Evolutionary conservation across 371 early-diverging fungal genomes (phyloP), one percentile per base, ranked within the genome.

Genomic region (Dipsacomyces acuminosporus): DNA sequence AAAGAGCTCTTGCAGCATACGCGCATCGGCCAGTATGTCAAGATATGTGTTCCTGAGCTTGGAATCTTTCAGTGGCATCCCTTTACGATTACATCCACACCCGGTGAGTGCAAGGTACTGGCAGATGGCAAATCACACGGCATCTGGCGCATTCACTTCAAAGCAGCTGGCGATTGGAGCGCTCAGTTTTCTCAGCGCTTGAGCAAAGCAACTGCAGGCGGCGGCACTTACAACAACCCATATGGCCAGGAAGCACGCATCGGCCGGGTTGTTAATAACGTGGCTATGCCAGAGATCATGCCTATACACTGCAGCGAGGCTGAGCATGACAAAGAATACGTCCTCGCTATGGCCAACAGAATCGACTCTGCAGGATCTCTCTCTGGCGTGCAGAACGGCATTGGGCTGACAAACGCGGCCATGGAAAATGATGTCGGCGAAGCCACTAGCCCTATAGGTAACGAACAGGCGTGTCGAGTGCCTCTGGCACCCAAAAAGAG

Each of bases 11-110:
- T 73, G 40, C 80, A 79, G 56, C 64, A 64, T n/a, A 79, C 82
- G 18, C 67, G 80, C 42, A 78, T 86, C 20, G 91, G 91, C 7
- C 86, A 87, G 62, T 87, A 84, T 61, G 60, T 87, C 59, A 84
- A 82, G 51, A 59, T 87, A 52, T 82, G 80, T 58, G 75, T 82
- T 8, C 87, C 87, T 9, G 78, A 75, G 25, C 53, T 87, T 0
- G 75, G 80, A 23, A 58, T 56, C 5, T 54, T 58, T 52, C 74
- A 91, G 56, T 90, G 88, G 88, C 91, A 91, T 60, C 91, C 91
- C 3, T 90, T 90, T 59, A 91, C 91, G 6, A 76, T 91, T 19
- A 90, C 91, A 6, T 84, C 86, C 14, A 84, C 87, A 17, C 90
- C 90, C 0, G 43, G 47, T 30, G 69, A 67, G 41, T 49, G 63